phyloP scores from a whole-genome alignment of 2,329 filamentous ascomycete genomes.

The Fusarium irregulare region DNA sequence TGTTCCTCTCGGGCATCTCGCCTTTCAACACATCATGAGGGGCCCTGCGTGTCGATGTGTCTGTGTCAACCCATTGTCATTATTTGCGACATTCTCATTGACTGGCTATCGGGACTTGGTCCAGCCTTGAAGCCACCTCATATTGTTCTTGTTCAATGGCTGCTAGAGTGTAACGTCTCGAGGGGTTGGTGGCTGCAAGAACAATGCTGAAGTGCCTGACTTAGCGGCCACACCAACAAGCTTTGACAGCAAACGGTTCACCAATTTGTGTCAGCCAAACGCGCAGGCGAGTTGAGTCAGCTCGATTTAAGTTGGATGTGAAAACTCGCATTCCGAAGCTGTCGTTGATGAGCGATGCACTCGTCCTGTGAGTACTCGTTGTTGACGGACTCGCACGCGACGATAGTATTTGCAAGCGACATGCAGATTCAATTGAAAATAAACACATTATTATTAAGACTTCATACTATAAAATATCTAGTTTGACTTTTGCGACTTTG shows the following conservation, averaged over 20 bases:
- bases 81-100: not conserved
- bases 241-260: not conserved
- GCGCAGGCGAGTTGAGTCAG: too few relatives aligned
- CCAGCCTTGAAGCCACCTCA: not conserved
- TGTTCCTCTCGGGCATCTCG: not conserved
- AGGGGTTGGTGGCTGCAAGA: not conserved
- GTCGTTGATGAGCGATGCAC: not conserved
- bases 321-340: not conserved
- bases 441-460: not conserved
- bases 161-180: not conserved
- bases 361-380: not conserved
- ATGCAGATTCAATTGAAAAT: too few relatives aligned
- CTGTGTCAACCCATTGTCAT: not conserved
- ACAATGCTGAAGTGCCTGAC: not conserved
- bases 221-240: not conserved
- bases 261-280: not conserved
- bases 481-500: not conserved
- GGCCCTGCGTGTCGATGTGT: not conserved
- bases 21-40: not conserved
- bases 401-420: not conserved
- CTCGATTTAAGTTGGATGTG: rapidly evolving
- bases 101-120: not conserved
- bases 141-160: not conserved
- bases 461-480: not conserved
- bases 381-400: not conserved